Evolutionary conservation across 257 asterid genomes (phyloP).

Genomic region (Jaltomata sinuosa): DNA sequence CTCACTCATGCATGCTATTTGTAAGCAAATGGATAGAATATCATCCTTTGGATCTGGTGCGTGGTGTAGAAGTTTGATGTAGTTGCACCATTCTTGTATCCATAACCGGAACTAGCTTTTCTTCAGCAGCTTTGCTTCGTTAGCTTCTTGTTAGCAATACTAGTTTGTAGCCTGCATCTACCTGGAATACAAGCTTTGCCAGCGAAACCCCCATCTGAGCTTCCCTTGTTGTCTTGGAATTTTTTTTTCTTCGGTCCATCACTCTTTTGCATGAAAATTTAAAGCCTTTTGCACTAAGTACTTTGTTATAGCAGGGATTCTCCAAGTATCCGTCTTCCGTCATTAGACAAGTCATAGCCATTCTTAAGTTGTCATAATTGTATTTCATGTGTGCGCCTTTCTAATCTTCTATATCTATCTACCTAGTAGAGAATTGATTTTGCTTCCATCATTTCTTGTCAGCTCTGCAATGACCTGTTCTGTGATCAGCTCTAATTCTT

Average conservation of each 20-base stretch:
- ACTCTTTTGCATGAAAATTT: background rate
- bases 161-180: background rate
- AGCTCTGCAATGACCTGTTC: background rate
- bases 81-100: background rate
- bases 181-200: background rate
- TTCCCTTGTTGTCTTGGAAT: background rate
- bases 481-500: background rate
- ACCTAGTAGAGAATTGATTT: background rate
- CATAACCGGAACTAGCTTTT: background rate
- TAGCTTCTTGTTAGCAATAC: background rate
- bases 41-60: background rate
- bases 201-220: background rate
- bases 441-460: background rate
- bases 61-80: background rate
- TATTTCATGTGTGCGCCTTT: background rate
- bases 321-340: background rate
- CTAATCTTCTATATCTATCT: background rate
- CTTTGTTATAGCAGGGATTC: background rate
- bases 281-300: background rate
- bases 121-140: background rate
- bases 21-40: background rate
- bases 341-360: background rate
- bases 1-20: background rate
- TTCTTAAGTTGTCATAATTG: background rate
- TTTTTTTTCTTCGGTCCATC: background rate